These are phyloP conservation scores for Fomitopsis schrenkii DNA, from an alignment of 1,284 basidiomycete species.

Conservation along the genomic window DNA sequence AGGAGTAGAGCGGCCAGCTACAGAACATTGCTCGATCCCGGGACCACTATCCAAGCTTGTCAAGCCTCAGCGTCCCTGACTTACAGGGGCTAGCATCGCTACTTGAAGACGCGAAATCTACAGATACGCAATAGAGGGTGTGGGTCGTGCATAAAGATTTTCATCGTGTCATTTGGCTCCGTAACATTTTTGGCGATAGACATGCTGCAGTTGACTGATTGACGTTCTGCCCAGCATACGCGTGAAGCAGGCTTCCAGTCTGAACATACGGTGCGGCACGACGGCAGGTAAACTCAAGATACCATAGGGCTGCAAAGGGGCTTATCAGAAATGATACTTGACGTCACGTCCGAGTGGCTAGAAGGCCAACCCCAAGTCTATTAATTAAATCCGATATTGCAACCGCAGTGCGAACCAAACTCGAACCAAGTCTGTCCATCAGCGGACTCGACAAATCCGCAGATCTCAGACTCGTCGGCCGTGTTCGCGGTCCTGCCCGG, in stretches of 20 bases:
- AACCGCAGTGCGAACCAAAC: neutral
- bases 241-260: neutral
- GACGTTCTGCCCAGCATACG: neutral
- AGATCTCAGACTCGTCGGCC: neutral
- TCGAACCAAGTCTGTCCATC: neutral
- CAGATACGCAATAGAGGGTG: too few relatives aligned
- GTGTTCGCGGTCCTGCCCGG: neutral
- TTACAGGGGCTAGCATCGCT: too few relatives aligned
- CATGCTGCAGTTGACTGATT: neutral
- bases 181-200: neutral
- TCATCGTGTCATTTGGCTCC: too few relatives aligned
- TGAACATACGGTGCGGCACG: neutral
- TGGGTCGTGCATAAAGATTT: neutral
- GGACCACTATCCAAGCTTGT: too few relatives aligned
- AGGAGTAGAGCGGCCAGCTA: neutral
- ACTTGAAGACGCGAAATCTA: too few relatives aligned
- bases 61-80: too few relatives aligned
- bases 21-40: neutral
- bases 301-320: neutral
- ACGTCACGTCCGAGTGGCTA: conserved; percentile 2
- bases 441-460: neutral
- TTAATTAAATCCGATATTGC: neutral
- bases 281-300: neutral
- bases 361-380: neutral
- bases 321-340: conserved; percentile 7